These are phyloP conservation scores for Fagus crenata DNA, from an alignment of 306 rosid species.

Conservation along the genomic window DNA sequence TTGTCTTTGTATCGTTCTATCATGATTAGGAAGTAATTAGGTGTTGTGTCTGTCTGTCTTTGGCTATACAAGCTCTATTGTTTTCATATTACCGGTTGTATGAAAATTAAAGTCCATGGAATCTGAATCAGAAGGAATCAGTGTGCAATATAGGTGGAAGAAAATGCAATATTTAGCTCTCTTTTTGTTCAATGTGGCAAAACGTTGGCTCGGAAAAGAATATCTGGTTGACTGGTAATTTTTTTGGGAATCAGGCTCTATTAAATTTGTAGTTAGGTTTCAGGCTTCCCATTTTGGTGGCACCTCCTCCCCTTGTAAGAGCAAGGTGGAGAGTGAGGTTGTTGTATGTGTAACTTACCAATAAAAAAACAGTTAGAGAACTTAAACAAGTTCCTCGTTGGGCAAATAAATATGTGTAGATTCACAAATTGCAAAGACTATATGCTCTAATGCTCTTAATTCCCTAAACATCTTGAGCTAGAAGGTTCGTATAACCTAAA, in stretches of 20 bases:
- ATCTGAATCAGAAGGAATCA: neutral
- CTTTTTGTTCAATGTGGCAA: neutral
- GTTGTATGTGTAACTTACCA: too few species aligned
- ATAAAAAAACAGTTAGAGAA: neutral
- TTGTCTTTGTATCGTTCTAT: slow-evolving; percentile 2
- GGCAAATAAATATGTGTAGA: neutral
- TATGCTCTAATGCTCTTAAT: neutral
- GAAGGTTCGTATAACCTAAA: neutral
- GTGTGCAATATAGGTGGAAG: neutral
- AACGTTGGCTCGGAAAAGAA: neutral
- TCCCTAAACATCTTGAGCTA: neutral
- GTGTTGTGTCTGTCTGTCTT: neutral
- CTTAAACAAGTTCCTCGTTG: neutral
- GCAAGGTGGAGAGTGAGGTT: too few species aligned
- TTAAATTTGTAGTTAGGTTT: neutral
- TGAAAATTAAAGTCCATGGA: neutral
- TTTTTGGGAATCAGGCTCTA: neutral
- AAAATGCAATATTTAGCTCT: neutral
- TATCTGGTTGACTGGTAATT: neutral
- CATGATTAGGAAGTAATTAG: neutral
- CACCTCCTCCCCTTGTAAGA: too few species aligned
- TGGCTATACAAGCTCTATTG: neutral
- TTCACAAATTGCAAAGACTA: neutral
- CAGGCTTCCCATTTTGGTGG: neutral
- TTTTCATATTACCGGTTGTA: neutral